These are phyloP conservation scores for Thelephora ganbajun DNA, from an alignment of 768 basidiomycete species.

Conservation along the genomic window DNA sequence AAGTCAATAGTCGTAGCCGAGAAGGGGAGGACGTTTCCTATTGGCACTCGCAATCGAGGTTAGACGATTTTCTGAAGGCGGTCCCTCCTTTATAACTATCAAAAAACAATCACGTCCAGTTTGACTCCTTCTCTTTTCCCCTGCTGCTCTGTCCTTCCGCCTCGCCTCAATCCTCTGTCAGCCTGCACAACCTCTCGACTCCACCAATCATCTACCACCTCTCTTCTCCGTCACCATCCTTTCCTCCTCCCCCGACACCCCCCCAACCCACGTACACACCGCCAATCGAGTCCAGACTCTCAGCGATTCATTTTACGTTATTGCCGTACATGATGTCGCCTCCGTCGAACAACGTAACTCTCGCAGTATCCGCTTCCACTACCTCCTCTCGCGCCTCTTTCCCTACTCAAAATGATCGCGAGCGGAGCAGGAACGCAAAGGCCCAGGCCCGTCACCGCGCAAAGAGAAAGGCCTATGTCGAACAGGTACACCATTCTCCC, in stretches of 20 bases:
- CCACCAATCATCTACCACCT: neutral
- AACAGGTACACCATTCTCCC: conserved; percentile 38
- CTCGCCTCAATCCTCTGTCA: no score
- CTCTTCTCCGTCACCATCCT: neutral
- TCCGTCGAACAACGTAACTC: neutral
- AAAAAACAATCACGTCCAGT: no score
- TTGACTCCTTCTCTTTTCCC: no score
- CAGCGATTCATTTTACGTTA: neutral
- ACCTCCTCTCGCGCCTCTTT: neutral
- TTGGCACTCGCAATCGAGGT: no score
- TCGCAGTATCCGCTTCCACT: neutral
- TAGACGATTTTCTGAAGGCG: no score
- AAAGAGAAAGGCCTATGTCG: conserved; percentile 88
- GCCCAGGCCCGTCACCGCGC: conserved; percentile 85
- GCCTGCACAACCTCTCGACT: neutral
- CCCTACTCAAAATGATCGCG: neutral
- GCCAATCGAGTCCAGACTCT: neutral
- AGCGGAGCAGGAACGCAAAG: conserved; percentile 29
- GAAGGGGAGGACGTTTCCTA: no score
- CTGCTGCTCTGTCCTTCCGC: no score
- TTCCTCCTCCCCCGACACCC: neutral
- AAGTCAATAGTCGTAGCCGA: no score
- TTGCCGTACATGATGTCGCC: neutral
- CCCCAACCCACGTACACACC: neutral
- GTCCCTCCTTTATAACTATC: no score